Evolutionary conservation across 192 early-diverging fungal species (phyloP).

Genomic region (Chytriomyces hyalinus): DNA sequence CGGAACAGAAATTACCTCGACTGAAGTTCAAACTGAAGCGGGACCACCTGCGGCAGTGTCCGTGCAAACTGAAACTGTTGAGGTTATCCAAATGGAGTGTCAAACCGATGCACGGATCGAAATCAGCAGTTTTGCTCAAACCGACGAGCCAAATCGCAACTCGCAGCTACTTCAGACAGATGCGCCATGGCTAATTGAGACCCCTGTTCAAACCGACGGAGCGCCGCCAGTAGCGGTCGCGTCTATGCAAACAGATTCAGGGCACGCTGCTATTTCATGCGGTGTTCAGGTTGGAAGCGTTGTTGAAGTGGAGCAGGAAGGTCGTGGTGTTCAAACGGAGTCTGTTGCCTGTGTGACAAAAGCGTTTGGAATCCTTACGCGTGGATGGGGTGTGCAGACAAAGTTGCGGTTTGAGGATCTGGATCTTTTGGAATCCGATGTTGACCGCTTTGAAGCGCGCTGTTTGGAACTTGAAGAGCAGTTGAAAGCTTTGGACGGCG

Average conservation of each 20-base stretch:
- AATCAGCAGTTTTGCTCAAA: too few relatives aligned
- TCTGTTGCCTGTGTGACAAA: not conserved
- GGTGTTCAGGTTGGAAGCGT: not conserved
- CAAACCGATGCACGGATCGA: too few relatives aligned
- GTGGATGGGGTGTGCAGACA: not conserved
- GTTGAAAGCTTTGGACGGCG: not conserved
- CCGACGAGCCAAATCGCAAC: too few relatives aligned
- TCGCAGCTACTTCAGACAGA: not conserved
- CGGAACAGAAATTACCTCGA: too few relatives aligned
- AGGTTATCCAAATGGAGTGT: not conserved
- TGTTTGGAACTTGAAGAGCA: not conserved
- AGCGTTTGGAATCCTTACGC: not conserved
- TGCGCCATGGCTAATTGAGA: not conserved
- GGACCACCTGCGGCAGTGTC: not conserved
- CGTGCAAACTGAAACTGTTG: not conserved
- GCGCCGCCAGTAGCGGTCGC: not conserved
- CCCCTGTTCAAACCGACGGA: not conserved
- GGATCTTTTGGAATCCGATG: not conserved
- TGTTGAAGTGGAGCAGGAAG: not conserved
- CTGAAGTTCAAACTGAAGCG: not conserved
- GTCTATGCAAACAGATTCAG: too few relatives aligned
- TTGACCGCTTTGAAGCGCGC: not conserved
- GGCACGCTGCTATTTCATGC: too few relatives aligned
- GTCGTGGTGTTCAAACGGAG: constrained; percentile 2
- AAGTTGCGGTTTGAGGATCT: not conserved